Evolutionary conservation across 208 protist genomes (phyloP).

Genomic region (Crithidia bombi): DNA sequence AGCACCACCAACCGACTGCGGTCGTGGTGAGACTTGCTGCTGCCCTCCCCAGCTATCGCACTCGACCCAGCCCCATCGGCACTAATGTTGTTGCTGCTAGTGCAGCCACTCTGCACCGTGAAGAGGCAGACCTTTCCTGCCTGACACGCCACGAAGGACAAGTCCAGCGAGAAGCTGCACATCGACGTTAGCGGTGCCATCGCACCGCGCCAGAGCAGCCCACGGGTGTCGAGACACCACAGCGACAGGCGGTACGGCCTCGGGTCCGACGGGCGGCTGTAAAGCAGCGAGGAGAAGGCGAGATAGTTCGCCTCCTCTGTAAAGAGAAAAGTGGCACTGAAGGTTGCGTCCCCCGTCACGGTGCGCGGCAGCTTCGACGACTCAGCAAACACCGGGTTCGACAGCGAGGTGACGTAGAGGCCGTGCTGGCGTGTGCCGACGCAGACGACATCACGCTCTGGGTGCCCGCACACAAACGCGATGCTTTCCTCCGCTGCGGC

Average conservation of each 20-base stretch:
- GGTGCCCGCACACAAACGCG: constrained; percentile 65
- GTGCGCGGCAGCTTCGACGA: constrained; percentile 53
- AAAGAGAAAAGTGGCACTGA: constrained; percentile 66
- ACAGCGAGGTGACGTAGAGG: constrained; percentile 66
- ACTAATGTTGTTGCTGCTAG: background rate
- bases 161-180: constrained; percentile 43
- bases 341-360: constrained; percentile 59
- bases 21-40: constrained; percentile 5
- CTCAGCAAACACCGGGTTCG: constrained; percentile 39
- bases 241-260: constrained; percentile 60
- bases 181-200: constrained; percentile 60
- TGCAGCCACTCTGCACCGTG: constrained; percentile 34
- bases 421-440: constrained; percentile 73
- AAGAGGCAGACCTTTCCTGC: constrained; percentile 46
- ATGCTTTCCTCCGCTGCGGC: constrained; percentile 38
- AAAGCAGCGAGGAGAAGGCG: constrained; percentile 71
- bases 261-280: constrained; percentile 34
- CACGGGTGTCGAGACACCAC: constrained; percentile 43
- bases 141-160: constrained; percentile 65
- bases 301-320: constrained; percentile 48
- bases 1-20: constrained; percentile 47
- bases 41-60: background rate
- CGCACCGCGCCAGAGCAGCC: constrained; percentile 76
- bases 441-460: constrained; percentile 50
- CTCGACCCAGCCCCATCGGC: background rate